Conservation (phyloP, 768 basidiomycete genomes). For the Naganishia friedmannii region DNA sequence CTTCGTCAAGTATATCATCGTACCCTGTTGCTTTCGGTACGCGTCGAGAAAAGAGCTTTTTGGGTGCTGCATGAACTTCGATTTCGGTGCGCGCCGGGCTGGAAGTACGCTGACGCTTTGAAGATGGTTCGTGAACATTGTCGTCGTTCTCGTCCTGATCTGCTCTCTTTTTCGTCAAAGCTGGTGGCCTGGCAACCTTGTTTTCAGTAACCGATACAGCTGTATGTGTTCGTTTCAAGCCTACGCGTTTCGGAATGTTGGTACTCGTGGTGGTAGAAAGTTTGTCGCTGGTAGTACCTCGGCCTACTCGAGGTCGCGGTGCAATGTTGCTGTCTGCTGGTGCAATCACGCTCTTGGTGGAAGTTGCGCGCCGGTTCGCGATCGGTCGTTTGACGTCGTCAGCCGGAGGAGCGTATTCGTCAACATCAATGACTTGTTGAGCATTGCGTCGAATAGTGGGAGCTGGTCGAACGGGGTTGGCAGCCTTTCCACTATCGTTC, state of each 20-base stretch:
- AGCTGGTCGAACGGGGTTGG: conserved; percentile 11
- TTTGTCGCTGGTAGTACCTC: conserved; percentile 15
- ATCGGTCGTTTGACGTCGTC: conserved; percentile 24
- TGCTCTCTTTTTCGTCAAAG: neutral
- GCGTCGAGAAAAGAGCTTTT: conserved; percentile 5
- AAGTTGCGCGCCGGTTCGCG: conserved; percentile 33
- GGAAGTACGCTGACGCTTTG: conserved; percentile 28
- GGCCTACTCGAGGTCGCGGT: conserved; percentile 2
- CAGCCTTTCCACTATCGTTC: conserved; percentile 2
- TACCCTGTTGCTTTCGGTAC: conserved; percentile 26
- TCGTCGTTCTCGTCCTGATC: conserved; percentile 25
- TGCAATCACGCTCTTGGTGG: conserved; percentile 36
- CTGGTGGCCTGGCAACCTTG: neutral
- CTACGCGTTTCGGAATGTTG: conserved; percentile 10
- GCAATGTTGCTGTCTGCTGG: conserved; percentile 26
- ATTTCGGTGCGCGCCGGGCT: conserved; percentile 15
- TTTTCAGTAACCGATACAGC: conserved; percentile 1
- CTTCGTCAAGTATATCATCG: conserved; percentile 52
- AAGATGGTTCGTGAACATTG: conserved; percentile 20
- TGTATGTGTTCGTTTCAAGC: conserved; percentile 29
- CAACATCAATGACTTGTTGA: neutral
- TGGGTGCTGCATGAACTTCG: neutral
- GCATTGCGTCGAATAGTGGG: conserved; percentile 22
- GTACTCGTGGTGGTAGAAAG: conserved; percentile 11
- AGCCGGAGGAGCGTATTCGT: neutral